Conservation (phyloP, 1,284 basidiomycete genomes). For the Xerocomus minutiporus region DNA sequence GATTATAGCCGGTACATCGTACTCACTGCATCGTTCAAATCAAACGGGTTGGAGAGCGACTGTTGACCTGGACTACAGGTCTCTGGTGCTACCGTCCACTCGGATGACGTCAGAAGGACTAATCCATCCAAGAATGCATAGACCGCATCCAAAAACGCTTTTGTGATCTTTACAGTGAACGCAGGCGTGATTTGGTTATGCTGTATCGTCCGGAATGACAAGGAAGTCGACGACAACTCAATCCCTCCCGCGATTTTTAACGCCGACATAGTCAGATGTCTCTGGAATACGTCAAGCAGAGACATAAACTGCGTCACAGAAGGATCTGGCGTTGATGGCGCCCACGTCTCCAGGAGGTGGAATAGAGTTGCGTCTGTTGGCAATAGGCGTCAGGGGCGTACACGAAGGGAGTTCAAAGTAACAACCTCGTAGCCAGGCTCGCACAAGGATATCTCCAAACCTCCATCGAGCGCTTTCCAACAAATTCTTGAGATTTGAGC, state of each 20-base stretch:
- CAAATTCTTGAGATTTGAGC: conserved; percentile 64
- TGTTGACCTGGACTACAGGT: conserved; percentile 15
- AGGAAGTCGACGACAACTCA: conserved; percentile 47
- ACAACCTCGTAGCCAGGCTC: conserved; percentile 80
- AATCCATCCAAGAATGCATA: conserved; percentile 91
- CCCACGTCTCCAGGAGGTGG: conserved; percentile 86
- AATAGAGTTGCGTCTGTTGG: conserved; percentile 79
- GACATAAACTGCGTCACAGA: conserved; percentile 66
- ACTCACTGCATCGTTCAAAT: conserved; percentile 61
- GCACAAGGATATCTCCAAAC: conserved; percentile 79
- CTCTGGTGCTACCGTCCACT: conserved; percentile 49
- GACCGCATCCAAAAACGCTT: conserved; percentile 83
- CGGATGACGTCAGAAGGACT: conserved; percentile 76
- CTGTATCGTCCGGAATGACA: conserved; percentile 44
- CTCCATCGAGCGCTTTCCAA: conserved; percentile 84
- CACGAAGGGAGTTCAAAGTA: neutral
- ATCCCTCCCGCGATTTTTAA: conserved; percentile 83
- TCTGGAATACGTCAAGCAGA: conserved; percentile 80
- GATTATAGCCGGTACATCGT: neutral
- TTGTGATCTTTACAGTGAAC: conserved; percentile 72
- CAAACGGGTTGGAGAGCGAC: conserved; percentile 24
- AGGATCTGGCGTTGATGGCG: conserved; percentile 51
- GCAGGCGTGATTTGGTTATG: conserved; percentile 56
- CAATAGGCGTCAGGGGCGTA: conserved; percentile 8
- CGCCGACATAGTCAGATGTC: conserved; percentile 72